Conservation (phyloP, 768 basidiomycete species). For the Auriscalpium vulgare region DNA sequence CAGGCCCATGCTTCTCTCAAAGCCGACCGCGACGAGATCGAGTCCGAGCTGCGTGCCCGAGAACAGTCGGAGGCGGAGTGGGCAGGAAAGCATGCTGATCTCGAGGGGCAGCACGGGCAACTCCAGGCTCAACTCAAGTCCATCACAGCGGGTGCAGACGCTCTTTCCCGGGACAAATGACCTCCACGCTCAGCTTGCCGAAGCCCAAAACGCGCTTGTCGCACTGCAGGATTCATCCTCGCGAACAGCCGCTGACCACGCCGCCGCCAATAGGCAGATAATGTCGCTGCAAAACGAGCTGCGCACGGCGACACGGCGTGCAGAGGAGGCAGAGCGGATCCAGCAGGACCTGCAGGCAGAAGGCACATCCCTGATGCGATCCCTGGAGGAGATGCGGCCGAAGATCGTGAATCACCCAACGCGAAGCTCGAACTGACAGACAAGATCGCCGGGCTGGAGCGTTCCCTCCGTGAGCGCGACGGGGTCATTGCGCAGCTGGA, state of each 20-base stretch:
- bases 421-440: constrained; percentile 64
- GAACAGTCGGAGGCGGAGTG: constrained; percentile 39
- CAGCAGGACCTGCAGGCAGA: constrained; percentile 71
- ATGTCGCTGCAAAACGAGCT: constrained; percentile 61
- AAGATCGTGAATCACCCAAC: constrained; percentile 80
- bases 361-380: constrained; percentile 68
- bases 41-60: constrained; percentile 35
- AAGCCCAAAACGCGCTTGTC: constrained; percentile 36
- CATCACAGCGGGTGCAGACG: constrained; percentile 38
- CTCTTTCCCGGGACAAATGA: constrained; percentile 40
- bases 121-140: constrained; percentile 36
- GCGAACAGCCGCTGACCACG: constrained; percentile 46
- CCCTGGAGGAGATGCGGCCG: constrained; percentile 79
- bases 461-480: constrained; percentile 48
- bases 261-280: constrained; percentile 44
- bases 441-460: constrained; percentile 48
- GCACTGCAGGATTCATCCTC: constrained; percentile 54
- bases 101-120: constrained; percentile 34
- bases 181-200: constrained; percentile 40
- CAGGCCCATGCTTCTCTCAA: constrained; percentile 54
- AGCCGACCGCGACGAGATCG: constrained; percentile 51
- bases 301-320: constrained; percentile 53
- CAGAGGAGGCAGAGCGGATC: constrained; percentile 64
- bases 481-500: constrained; percentile 55
- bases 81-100: constrained; percentile 37